A percentile compares a stretch with the other conserved stretches of the same genome.
Evolutionary conservation across 2,329 filamentous ascomycete genomes (phyloP).

Genomic region (Phyllosticta paracitricarpa): DNA sequence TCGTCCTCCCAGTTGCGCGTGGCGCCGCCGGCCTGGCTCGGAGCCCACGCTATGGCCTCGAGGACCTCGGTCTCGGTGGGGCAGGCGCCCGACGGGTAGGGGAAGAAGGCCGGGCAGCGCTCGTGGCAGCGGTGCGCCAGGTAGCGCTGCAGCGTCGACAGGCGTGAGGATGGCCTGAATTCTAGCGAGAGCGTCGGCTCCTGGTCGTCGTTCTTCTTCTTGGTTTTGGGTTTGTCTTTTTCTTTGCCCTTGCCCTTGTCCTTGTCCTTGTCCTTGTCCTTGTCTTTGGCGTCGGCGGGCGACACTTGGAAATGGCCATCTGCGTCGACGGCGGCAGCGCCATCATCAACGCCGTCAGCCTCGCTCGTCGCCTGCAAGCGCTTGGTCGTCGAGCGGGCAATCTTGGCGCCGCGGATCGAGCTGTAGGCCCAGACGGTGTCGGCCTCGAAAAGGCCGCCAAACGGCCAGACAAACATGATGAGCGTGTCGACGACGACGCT

Average conservation of each 20-base stretch:
- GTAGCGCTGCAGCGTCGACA: constrained; percentile 30
- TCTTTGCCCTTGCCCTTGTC: neutral
- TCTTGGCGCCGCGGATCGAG: constrained; percentile 38
- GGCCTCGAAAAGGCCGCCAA: constrained; percentile 28
- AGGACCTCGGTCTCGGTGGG: constrained; percentile 30
- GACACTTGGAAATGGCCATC: neutral
- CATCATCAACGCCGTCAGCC: constrained; percentile 11
- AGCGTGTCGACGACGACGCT: constrained; percentile 26
- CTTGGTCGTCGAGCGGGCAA: constrained; percentile 28
- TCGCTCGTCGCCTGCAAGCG: constrained; percentile 21
- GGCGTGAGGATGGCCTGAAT: constrained; percentile 26
- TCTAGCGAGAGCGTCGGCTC: constrained; percentile 21
- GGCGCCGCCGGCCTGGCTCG: constrained; percentile 21
- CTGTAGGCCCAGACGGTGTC: constrained; percentile 28
- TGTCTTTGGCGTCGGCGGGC: constrained; percentile 14
- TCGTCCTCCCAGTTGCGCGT: constrained; percentile 35
- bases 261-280: constrained; percentile 12
- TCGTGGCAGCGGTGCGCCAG: constrained; percentile 31
- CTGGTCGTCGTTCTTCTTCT: constrained; percentile 10
- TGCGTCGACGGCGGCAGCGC: constrained; percentile 10
- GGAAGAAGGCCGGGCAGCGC: constrained; percentile 26
- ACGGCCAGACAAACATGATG: constrained; percentile 26
- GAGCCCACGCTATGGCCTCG: constrained; percentile 35
- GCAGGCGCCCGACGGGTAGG: constrained; percentile 16
- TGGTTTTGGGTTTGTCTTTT: neutral